phyloP scores from a whole-genome alignment of 78 protist genomes.

The Dictyostelium purpureum region DNA sequence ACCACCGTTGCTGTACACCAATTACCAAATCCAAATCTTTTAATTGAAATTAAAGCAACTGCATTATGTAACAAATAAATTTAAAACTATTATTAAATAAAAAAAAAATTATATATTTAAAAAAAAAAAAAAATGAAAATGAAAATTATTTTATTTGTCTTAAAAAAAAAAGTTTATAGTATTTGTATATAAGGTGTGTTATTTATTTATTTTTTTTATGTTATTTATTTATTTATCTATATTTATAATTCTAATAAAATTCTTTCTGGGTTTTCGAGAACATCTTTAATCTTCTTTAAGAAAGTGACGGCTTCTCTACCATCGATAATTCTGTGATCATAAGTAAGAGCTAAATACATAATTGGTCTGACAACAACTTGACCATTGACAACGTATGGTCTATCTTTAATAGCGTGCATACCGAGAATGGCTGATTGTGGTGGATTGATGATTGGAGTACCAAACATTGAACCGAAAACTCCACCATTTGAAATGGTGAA shows the following conservation, averaged over 20 bases:
- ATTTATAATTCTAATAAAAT: slow-evolving; percentile 84
- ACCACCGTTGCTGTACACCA: slow-evolving; percentile 86
- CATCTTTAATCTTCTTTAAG: slow-evolving; percentile 88
- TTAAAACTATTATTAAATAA: background rate
- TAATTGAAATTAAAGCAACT: slow-evolving; percentile 82
- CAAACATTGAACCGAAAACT: slow-evolving; percentile 96
- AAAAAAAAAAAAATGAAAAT: background rate
- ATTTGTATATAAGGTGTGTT: too few relatives aligned
- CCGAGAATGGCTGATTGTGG: slow-evolving; percentile 97
- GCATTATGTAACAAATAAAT: slow-evolving; percentile 57
- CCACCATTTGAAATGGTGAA: slow-evolving; percentile 99
- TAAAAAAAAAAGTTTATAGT: too few relatives aligned
- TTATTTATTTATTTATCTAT: background rate
- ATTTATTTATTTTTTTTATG: background rate
- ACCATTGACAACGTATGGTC: slow-evolving; percentile 92
- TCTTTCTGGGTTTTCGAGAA: slow-evolving; percentile 89
- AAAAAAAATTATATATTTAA: background rate
- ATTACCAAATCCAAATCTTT: slow-evolving; percentile 84
- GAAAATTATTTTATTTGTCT: too few relatives aligned
- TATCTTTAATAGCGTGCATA: slow-evolving; percentile 93
- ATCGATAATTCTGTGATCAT: slow-evolving; percentile 98
- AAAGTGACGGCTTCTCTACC: slow-evolving; percentile 97
- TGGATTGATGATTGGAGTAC: slow-evolving; percentile 98
- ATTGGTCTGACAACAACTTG: slow-evolving; percentile 94
- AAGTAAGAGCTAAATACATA: slow-evolving; percentile 97